Evolutionary conservation across 1,139 yeast genomes (phyloP).

Genomic region (Yamadazyma dendronema): DNA sequence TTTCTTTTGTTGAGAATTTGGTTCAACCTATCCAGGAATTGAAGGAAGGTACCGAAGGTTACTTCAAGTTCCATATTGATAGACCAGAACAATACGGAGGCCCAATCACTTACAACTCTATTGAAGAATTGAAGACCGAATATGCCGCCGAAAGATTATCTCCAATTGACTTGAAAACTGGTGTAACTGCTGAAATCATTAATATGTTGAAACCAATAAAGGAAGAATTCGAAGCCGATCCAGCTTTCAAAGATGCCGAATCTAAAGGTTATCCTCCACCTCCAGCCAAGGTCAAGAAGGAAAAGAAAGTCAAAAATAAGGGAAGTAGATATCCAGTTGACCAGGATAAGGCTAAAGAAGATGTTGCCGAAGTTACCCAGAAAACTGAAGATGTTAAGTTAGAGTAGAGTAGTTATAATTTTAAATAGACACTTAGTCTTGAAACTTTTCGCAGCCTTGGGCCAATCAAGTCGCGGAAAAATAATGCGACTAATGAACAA

Average conservation of each 20-base stretch:
- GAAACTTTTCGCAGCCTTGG: slow-evolving; percentile 6
- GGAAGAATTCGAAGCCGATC: slow-evolving; percentile 56
- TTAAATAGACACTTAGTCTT: neutral
- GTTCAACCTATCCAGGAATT: slow-evolving; percentile 84
- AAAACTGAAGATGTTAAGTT: slow-evolving; percentile 19
- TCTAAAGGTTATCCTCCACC: slow-evolving; percentile 83
- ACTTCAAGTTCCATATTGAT: slow-evolving; percentile 66
- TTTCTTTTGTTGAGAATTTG: slow-evolving; percentile 82
- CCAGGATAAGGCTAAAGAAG: slow-evolving; percentile 32
- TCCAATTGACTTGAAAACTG: slow-evolving; percentile 92
- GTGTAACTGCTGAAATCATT: slow-evolving; percentile 84
- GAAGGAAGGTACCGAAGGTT: slow-evolving; percentile 50
- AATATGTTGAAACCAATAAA: slow-evolving; percentile 81
- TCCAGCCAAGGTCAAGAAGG: slow-evolving; percentile 59
- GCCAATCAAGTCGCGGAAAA: slow-evolving; percentile 13
- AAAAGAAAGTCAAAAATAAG: slow-evolving; percentile 72
- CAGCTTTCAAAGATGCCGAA: slow-evolving; percentile 75
- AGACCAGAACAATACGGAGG: slow-evolving; percentile 99
- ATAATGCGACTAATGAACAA: slow-evolving; percentile 13
- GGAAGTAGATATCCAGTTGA: slow-evolving; percentile 71
- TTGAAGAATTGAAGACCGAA: slow-evolving; percentile 71
- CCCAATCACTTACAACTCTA: slow-evolving; percentile 65
- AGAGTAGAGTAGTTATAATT: slow-evolving; percentile 11
- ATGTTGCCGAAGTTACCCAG: slow-evolving; percentile 17
- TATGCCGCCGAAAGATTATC: slow-evolving; percentile 71